Evolutionary conservation across 805 yeast species (phyloP), one percentile per base, ranked within the genome.

Genomic region (Saccharomycopsis selenospora): DNA sequence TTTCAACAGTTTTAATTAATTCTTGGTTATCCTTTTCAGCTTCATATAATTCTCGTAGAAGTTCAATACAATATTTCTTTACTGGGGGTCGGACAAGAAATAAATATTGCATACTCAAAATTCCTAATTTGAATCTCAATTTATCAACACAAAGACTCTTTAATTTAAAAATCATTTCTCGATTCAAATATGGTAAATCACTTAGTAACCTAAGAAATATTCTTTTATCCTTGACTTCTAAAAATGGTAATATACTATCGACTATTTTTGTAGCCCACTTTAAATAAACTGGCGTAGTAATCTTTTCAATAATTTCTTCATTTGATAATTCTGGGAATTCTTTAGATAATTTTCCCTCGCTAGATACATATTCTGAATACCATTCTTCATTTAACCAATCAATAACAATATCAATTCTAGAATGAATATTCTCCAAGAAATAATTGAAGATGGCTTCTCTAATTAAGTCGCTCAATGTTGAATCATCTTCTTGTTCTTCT

Each of bases 311-410:
- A 5, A 51, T 50, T 18, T 49, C 47, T 3, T 61, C 58, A 8
- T 58, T 55, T 1, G 59, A 59, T 48, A 55, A 54, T 24, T 60
- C 55, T 50, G 50, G 28, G 60, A 47, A 24, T 51, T 55, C 51
- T 55, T 67, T 50, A 24, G 57, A 20, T 14, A 40, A 20, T 2
- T 26, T 24, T 10, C 20, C 49, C 51, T 69, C 72, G 50, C 64
- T 65, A 43, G 59, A 57, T 2, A 75, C 74, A 49, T 59, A 66
- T 59, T 82, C 85, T 43, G 77, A 70, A 66, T 78, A 81, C 95
- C 96, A 93, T 63, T 93, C 99, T 65, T 93, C 99, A 58, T 85
- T 90, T 48, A 93, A 67, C 99, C 99, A 93, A 54, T 85, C 89
- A 33, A 91, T 79, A 17, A 88, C 80, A 29, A 82, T 66, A 50